Evolutionary conservation across 495 filamentous ascomycete species (phyloP).

Genomic region (Tuber aestivum): DNA sequence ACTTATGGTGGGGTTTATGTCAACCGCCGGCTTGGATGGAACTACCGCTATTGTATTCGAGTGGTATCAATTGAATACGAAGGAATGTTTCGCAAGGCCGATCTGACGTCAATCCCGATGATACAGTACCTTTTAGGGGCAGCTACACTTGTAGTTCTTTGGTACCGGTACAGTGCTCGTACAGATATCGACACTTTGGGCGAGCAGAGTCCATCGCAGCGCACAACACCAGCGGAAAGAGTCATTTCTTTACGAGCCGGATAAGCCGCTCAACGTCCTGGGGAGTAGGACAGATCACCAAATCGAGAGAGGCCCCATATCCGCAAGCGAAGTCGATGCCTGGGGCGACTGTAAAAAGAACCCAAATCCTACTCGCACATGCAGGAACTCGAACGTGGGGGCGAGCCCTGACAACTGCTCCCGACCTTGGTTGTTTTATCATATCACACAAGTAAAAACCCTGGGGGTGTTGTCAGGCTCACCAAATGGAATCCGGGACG

Average conservation of each 20-base stretch:
- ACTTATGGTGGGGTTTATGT: background rate
- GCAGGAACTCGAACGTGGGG: background rate
- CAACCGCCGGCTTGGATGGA: background rate
- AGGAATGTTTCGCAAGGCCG: background rate
- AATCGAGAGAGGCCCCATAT: background rate
- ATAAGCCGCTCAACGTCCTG: background rate
- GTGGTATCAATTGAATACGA: background rate
- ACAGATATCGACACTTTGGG: background rate
- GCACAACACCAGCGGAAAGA: background rate
- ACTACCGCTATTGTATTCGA: background rate
- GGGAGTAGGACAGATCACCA: background rate
- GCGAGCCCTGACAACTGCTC: too few relatives aligned
- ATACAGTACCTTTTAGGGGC: too few relatives aligned
- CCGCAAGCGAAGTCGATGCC: background rate
- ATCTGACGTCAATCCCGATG: background rate
- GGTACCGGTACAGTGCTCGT: too few relatives aligned
- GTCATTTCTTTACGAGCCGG: background rate
- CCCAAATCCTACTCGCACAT: background rate
- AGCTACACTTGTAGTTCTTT: too few relatives aligned
- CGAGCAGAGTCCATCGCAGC: background rate
- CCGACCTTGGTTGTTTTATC: background rate
- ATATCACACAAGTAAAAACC: background rate
- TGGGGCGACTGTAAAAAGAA: background rate
- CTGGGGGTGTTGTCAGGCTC: background rate
- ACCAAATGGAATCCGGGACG: background rate